Base-by-base conservation (phyloP, 139 green algal genomes). In the Chlamydomonas sp. region DNA sequence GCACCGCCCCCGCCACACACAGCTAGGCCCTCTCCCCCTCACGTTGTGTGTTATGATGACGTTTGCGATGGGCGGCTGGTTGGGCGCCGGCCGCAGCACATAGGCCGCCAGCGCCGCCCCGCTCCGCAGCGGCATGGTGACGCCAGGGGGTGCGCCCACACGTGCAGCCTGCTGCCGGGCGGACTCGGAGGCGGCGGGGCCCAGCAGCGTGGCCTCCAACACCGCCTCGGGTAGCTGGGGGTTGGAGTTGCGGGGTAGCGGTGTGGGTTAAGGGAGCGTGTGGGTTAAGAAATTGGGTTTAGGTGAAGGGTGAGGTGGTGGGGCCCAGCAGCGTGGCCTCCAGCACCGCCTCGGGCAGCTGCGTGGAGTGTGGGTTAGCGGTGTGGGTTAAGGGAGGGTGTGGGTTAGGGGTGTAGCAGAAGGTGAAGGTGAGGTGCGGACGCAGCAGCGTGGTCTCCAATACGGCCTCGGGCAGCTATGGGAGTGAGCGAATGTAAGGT, bases 211-310 rank as follows among this genome's bases (percentile, higher is more conserved):
- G 15, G 68, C 67, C 67, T 91, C 78, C 49, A 89, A 62, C 62
- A 89, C 78, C 57, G 89, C 77, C 61, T 78, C 66, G 17, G 89
- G 89, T 16, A 92, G 85, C 64, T 89, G 85, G 15, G 86, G 88
- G 68, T 49, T 49, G 31, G 31, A 15, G 6, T 0, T 20, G 72
- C 0, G 6, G 14, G 69, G 1, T n/a, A 31, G 12, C 12, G 69
- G 14, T 8, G 69, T 12, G 14, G 14, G 69, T 76, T 49, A 49
- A 49, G 31, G 31, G 31, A 49, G 69, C 0, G 15, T 12, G 69
- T 76, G 69, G 69, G 31, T 49, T 49, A 49, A 49, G 31, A 0
- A 49, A 49, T 49, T 49, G 31, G 31, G 31, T 49, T 49, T 49
- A 49, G 31, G 31, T 49, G 31, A 49, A 49, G 31, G 31, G 31